Conservation (phyloP, 495 filamentous ascomycete species). For the Aspergillus avenaceus region DNA sequence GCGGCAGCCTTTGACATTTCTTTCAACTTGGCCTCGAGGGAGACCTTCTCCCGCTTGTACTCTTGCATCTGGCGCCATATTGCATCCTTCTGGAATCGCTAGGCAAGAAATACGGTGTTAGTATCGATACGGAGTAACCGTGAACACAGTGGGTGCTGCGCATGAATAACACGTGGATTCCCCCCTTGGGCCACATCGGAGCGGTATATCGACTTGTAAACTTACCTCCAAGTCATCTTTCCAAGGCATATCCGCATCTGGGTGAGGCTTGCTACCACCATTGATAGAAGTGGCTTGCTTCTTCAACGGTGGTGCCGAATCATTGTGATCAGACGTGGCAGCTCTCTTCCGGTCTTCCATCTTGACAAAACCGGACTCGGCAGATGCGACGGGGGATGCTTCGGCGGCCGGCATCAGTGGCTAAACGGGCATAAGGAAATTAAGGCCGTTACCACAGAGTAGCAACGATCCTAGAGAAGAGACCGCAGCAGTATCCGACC, state of each 20-base stretch:
- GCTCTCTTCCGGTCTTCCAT: conserved; percentile 98
- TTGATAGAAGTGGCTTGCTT: conserved; percentile 73
- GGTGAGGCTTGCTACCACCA: conserved; percentile 66
- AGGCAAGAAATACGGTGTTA: conserved; percentile 18
- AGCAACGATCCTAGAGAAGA: conserved; percentile 32
- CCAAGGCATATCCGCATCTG: conserved; percentile 75
- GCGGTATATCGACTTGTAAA: no score
- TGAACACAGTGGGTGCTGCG: background rate
- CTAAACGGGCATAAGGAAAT: conserved; percentile 36
- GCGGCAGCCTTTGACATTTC: conserved; percentile 69
- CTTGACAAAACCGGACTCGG: conserved; percentile 70
- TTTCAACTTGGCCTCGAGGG: conserved; percentile 69
- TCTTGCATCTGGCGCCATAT: conserved; percentile 97
- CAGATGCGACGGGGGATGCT: conserved; percentile 63
- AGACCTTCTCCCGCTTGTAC: conserved; percentile 83
- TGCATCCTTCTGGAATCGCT: conserved; percentile 97
- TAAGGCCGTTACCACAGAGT: conserved; percentile 37
- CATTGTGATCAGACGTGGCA: conserved; percentile 67
- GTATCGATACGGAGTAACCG: background rate
- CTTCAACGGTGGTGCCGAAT: conserved; percentile 78
- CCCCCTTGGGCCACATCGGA: no score
- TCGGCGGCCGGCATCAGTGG: conserved; percentile 80
- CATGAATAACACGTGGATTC: conserved; percentile 2
- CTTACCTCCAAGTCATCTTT: conserved; percentile 89
- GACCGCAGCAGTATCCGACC: conserved; percentile 29